Percentiles rank a stretch among this genome's conserved stretches.
phyloP scores from a whole-genome alignment of 371 early-diverging fungal genomes.

The Mortierella sp. region DNA sequence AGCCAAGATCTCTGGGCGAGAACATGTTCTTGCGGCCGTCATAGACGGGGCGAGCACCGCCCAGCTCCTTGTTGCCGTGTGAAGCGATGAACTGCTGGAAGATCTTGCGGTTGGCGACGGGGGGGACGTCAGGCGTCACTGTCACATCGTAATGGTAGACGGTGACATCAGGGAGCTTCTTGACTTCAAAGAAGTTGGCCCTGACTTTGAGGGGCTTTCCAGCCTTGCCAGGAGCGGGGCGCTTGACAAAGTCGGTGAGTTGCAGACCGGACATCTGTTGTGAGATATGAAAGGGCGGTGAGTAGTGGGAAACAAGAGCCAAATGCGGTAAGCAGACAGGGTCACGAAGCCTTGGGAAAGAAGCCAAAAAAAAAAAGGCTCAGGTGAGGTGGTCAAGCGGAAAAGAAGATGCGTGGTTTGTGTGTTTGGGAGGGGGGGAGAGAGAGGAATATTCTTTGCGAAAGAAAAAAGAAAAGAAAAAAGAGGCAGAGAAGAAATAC shows the following conservation, averaged over 20 bases:
- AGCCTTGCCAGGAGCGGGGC: conserved; percentile 19
- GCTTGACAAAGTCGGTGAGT: conserved; percentile 19
- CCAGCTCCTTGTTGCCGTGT: conserved; percentile 45
- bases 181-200: conserved; percentile 55
- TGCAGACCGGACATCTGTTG: conserved; percentile 13
- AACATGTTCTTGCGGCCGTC: conserved; percentile 75
- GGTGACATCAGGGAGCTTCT: conserved; percentile 28
- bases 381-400: too few species aligned
- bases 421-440: too few species aligned
- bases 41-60: conserved; percentile 58
- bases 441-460: too few species aligned
- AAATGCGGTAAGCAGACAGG: not conserved
- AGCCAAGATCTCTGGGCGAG: conserved; percentile 59
- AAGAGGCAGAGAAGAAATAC: too few species aligned
- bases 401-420: too few species aligned
- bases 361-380: not conserved
- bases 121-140: conserved; percentile 55
- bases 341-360: too few species aligned
- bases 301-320: not conserved
- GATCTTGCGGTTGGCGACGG: conserved; percentile 54
- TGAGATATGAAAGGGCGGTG: not conserved
- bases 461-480: not conserved
- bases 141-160: conserved; percentile 62
- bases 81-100: conserved; percentile 49
- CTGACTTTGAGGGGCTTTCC: conserved; percentile 34